phyloP scores from a whole-genome alignment of 1,284 basidiomycete species.

The Bjerkandera adusta region DNA sequence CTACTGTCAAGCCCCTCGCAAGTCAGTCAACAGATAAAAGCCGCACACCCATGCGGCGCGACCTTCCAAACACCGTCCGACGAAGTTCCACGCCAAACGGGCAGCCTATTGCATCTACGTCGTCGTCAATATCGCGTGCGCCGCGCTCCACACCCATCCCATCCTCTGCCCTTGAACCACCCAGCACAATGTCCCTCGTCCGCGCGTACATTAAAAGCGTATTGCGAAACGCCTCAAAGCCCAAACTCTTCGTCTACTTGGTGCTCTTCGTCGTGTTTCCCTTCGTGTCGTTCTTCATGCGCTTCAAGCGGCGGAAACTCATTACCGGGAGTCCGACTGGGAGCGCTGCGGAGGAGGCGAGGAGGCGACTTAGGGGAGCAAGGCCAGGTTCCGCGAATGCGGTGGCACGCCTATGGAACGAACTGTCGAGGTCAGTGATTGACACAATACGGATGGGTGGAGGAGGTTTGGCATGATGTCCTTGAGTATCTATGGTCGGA shows the following conservation, averaged over 20 bases:
- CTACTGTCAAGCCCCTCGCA: conserved; percentile 29
- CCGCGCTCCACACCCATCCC: conserved; percentile 18
- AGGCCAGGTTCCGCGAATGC: conserved; percentile 39
- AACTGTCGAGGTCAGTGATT: conserved; percentile 48
- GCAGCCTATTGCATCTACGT: conserved; percentile 6
- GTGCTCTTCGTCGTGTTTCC: conserved; percentile 62
- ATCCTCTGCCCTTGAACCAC: conserved; percentile 18
- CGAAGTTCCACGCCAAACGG: conserved; percentile 2
- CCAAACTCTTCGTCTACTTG: conserved; percentile 47
- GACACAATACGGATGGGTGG: conserved; percentile 78
- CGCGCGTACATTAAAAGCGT: conserved; percentile 24
- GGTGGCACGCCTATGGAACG: conserved; percentile 48
- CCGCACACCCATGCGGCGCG: conserved; percentile 16
- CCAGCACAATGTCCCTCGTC: conserved; percentile 27
- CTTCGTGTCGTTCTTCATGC: conserved; percentile 54
- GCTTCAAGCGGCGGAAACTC: conserved; percentile 40
- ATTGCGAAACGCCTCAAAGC: conserved; percentile 20
- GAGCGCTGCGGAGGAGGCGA: conserved; percentile 55
- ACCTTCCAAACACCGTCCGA: conserved; percentile 7
- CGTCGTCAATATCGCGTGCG: conserved; percentile 16
- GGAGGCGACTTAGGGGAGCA: conserved; percentile 45
- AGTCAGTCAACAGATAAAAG: conserved; percentile 11
- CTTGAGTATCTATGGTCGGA: background rate
- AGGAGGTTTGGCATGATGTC: conserved; percentile 57
- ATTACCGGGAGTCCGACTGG: conserved; percentile 18